phyloP scores from a whole-genome alignment of 139 green algal species.

The Micromonas pusilla region DNA sequence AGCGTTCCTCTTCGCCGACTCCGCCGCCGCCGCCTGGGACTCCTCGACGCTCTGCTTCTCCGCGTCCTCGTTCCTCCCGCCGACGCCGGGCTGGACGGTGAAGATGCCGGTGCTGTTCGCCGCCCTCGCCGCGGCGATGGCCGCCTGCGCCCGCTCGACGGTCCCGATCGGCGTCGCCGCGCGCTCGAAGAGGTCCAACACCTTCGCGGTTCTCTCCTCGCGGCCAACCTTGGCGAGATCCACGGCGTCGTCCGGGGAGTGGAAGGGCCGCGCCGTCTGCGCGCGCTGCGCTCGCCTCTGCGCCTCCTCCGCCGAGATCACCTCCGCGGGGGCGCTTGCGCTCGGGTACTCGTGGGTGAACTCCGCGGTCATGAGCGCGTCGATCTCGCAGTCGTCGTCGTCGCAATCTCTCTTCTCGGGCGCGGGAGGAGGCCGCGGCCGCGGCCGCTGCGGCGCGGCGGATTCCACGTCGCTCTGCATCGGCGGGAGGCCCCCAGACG shows the following conservation, averaged over 20 bases:
- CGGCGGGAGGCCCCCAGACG: no score
- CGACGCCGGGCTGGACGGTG: not conserved
- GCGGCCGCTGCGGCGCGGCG: no score
- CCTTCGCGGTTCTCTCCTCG: not conserved
- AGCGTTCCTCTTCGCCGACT: no score
- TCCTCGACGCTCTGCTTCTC: not conserved
- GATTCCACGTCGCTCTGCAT: no score
- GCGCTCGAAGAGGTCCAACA: constrained; percentile 27
- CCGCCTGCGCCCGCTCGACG: constrained; percentile 23
- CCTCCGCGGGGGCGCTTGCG: not conserved
- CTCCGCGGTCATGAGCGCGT: not conserved
- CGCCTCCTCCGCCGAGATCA: not conserved
- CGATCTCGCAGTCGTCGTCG: not conserved
- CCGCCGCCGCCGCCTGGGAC: no score
- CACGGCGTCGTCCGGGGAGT: not conserved
- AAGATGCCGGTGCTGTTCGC: not conserved
- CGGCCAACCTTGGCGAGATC: not conserved
- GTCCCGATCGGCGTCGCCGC: constrained; percentile 17
- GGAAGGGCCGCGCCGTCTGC: no score
- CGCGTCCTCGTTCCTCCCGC: not conserved
- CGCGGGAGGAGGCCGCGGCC: no score
- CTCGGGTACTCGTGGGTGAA: not conserved
- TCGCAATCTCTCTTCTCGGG: not conserved
- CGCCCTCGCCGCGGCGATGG: constrained; percentile 3
- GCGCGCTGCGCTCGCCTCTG: not conserved